phyloP scores from a whole-genome alignment of 1,139 yeast species.

The Schizosaccharomyces versatilis region DNA sequence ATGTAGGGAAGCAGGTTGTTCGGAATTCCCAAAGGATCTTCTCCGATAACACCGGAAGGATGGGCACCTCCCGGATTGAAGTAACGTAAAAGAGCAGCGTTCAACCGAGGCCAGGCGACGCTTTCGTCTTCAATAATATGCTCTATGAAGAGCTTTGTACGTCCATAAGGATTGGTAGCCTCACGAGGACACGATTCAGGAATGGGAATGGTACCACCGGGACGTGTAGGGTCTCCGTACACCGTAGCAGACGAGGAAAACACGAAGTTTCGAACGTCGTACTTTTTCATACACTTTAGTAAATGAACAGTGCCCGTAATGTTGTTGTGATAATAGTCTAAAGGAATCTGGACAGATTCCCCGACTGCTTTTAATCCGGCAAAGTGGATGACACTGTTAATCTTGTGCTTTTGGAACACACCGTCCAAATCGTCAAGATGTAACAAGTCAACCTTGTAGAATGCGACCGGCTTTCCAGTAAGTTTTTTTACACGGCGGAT shows the following conservation, averaged over 20 bases:
- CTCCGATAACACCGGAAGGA: constrained; percentile 59
- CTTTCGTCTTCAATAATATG: constrained; percentile 37
- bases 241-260: constrained; percentile 70
- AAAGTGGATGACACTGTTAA: constrained; percentile 51
- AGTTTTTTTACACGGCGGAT: constrained; percentile 42
- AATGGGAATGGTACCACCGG: constrained; percentile 41
- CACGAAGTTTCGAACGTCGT: constrained; percentile 32
- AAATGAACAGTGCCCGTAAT: constrained; percentile 43
- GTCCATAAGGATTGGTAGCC: constrained; percentile 61
- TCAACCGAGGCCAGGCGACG: constrained; percentile 30
- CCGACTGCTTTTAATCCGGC: constrained; percentile 77
- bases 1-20: constrained; percentile 54
- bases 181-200: constrained; percentile 62
- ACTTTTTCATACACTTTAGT: constrained; percentile 31
- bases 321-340: constrained; percentile 47
- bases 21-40: constrained; percentile 59
- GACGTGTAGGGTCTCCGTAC: constrained; percentile 62
- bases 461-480: constrained; percentile 25
- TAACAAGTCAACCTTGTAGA: constrained; percentile 37
- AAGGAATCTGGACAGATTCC: constrained; percentile 51
- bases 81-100: constrained; percentile 47
- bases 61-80: constrained; percentile 82
- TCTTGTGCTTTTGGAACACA: constrained; percentile 30
- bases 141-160: constrained; percentile 48
- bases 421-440: constrained; percentile 27